Conservation (phyloP, 345 rosid genomes). For the Gossypium sturtianum region DNA sequence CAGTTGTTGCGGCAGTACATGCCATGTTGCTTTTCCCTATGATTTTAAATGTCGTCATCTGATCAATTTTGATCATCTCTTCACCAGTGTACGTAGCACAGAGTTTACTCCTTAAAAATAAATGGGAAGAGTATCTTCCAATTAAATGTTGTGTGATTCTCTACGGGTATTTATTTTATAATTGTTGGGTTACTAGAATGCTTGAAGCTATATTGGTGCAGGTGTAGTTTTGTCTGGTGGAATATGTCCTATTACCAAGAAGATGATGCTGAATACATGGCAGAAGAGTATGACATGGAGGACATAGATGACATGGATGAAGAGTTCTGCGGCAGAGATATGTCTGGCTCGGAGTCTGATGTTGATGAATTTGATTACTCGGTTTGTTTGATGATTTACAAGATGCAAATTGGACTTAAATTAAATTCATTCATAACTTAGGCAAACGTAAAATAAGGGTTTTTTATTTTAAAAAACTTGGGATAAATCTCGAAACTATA, state of each 20-base stretch:
- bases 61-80: background rate
- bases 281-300: slow-evolving; percentile 61
- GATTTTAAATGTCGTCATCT: background rate
- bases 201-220: background rate
- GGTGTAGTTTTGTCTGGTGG: slow-evolving; percentile 17
- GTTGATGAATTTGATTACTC: slow-evolving; percentile 49
- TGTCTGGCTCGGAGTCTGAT: slow-evolving; percentile 60
- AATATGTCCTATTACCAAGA: slow-evolving; percentile 53
- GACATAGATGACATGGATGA: slow-evolving; percentile 58
- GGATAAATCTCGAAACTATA: too few species aligned
- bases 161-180: background rate
- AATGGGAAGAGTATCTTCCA: background rate
- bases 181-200: background rate
- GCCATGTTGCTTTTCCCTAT: background rate
- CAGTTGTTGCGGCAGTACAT: background rate
- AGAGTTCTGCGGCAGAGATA: slow-evolving; percentile 40
- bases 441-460: background rate
- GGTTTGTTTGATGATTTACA: slow-evolving; percentile 31
- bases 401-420: background rate
- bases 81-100: background rate
- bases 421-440: background rate
- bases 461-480: background rate
- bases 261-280: slow-evolving; percentile 57
- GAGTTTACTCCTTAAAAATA: background rate
- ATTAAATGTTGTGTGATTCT: background rate